These are phyloP conservation scores for Russula ochroleuca DNA, from an alignment of 768 basidiomycete genomes.

Conservation along the genomic window DNA sequence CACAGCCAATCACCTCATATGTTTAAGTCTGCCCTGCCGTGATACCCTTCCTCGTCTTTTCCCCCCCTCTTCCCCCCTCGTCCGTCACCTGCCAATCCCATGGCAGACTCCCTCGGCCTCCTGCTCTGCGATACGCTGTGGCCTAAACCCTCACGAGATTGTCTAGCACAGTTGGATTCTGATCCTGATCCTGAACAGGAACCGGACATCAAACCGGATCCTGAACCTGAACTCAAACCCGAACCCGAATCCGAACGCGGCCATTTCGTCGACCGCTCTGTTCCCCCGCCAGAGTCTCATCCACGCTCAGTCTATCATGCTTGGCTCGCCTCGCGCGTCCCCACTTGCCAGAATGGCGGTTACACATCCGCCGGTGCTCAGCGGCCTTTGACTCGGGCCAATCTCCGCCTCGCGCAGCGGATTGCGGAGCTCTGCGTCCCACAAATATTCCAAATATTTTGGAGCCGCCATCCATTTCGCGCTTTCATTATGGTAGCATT, in stretches of 20 bases:
- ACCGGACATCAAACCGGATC: slow-evolving; percentile 9
- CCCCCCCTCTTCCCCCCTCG: background rate
- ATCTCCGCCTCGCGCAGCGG: slow-evolving; percentile 52
- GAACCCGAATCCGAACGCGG: background rate
- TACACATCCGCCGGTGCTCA: slow-evolving; percentile 57
- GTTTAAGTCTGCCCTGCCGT: slow-evolving; percentile 5
- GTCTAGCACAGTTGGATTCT: slow-evolving; percentile 3
- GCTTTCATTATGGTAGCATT: slow-evolving; percentile 66
- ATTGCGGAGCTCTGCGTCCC: slow-evolving; percentile 52
- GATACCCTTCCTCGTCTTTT: slow-evolving; percentile 1
- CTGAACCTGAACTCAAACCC: background rate
- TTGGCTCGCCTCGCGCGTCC: slow-evolving; percentile 33
- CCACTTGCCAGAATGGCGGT: slow-evolving; percentile 16
- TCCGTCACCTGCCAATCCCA: background rate
- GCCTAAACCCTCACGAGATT: background rate
- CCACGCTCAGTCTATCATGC: slow-evolving; percentile 27
- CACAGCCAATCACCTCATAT: slow-evolving; percentile 22
- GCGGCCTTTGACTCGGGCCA: slow-evolving; percentile 54
- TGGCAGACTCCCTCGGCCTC: slow-evolving; percentile 14
- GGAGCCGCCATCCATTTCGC: slow-evolving; percentile 60
- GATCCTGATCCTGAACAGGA: slow-evolving; percentile 8
- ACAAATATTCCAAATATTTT: slow-evolving; percentile 49
- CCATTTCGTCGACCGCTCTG: background rate
- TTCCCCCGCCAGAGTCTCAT: background rate
- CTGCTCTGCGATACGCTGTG: slow-evolving; percentile 13